Evolutionary conservation across 116 monocot genomes (phyloP).

Genomic region (Posidonia oceanica): DNA sequence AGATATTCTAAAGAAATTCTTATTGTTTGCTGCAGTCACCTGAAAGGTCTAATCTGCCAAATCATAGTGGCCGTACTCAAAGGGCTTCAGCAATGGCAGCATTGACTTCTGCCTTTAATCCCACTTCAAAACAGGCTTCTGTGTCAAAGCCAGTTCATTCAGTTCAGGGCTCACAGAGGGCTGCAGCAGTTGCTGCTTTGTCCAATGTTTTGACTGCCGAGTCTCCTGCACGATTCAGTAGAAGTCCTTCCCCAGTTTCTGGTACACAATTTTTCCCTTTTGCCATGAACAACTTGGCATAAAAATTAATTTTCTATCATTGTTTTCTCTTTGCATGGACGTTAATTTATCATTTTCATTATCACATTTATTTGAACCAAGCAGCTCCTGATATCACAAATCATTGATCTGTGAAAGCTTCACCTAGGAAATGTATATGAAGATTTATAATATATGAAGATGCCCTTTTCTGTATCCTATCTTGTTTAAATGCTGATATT

Average conservation of each 20-base stretch:
- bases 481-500: too few relatives aligned
- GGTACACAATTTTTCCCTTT: neutral
- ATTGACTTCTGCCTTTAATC: slow-evolving; percentile 74
- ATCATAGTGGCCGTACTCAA: slow-evolving; percentile 62
- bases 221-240: slow-evolving; percentile 12
- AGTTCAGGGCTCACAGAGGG: slow-evolving; percentile 73
- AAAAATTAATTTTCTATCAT: neutral
- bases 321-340: neutral
- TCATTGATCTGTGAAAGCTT: too few relatives aligned
- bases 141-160: slow-evolving; percentile 35
- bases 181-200: slow-evolving; percentile 92
- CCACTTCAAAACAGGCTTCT: slow-evolving; percentile 35
- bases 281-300: neutral
- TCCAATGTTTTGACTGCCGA: slow-evolving; percentile 86
- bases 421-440: too few relatives aligned
- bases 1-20: neutral
- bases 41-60: slow-evolving; percentile 31
- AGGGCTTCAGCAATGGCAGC: slow-evolving; percentile 92
- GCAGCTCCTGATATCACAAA: slow-evolving; percentile 6
- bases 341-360: neutral
- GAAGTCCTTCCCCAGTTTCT: slow-evolving; percentile 30
- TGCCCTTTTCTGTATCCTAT: too few relatives aligned
- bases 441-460: too few relatives aligned
- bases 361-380: too few relatives aligned
- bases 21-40: neutral